phyloP scores from a whole-genome alignment of 257 asterid species.

The Petrea volubilis region DNA sequence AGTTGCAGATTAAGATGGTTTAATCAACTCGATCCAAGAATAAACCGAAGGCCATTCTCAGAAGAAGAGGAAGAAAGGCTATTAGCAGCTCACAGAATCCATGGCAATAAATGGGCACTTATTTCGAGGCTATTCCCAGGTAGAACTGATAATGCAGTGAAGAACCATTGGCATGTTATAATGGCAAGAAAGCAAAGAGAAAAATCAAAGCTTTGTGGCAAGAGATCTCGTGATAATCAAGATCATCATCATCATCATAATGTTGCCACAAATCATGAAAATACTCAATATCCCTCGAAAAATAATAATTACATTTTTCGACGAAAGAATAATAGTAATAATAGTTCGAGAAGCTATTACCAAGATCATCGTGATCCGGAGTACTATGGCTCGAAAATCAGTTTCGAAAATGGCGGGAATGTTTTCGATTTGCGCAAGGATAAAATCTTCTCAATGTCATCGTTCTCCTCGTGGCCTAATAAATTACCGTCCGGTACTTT shows the following conservation, averaged over 20 bases:
- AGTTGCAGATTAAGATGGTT: constrained; percentile 98
- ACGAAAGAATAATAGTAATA: constrained; percentile 26
- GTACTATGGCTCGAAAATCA: constrained; percentile 46
- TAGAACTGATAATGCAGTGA: constrained; percentile 92
- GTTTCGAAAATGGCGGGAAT: constrained; percentile 42
- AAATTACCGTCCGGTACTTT: constrained; percentile 19
- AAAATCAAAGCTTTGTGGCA: constrained; percentile 57
- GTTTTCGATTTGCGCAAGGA: constrained; percentile 37
- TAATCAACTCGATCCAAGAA: constrained; percentile 93
- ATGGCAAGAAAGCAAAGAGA: constrained; percentile 94
- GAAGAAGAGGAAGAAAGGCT: constrained; percentile 89
- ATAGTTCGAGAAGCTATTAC: too few relatives aligned
- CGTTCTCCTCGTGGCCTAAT: constrained; percentile 49
- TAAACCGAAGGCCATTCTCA: constrained; percentile 81
- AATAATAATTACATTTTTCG: constrained; percentile 39
- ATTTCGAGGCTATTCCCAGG: constrained; percentile 93
- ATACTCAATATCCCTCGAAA: constrained; percentile 36
- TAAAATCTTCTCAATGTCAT: constrained; percentile 47
- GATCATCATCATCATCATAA: constrained; percentile 22
- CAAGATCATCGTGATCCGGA: constrained; percentile 23
- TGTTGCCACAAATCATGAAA: constrained; percentile 8
- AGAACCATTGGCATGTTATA: constrained; percentile 94
- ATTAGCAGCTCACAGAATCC: constrained; percentile 74
- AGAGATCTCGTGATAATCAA: constrained; percentile 28
- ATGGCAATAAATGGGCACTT: constrained; percentile 92